Percentiles rank a stretch among this genome's conserved stretches.
phyloP scores from a whole-genome alignment of 371 early-diverging fungal genomes.

The Lichtheimia corymbifera region DNA sequence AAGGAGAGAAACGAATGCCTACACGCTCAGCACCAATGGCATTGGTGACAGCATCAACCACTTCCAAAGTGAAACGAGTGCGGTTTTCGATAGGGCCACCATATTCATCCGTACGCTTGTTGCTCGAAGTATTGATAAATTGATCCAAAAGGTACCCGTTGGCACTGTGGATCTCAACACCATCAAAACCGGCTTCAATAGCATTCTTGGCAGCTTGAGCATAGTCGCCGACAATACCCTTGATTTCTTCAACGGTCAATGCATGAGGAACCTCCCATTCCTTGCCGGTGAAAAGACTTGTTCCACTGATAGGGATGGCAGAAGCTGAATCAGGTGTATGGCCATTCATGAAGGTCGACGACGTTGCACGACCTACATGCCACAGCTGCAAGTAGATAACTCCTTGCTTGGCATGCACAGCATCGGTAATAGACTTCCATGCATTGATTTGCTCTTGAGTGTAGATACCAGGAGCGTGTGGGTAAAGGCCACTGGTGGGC shows the following conservation, averaged over 20 bases:
- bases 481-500: constrained; percentile 41
- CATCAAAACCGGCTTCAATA: constrained; percentile 61
- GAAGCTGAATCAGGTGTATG: constrained; percentile 19
- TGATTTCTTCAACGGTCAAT: constrained; percentile 65
- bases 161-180: constrained; percentile 70
- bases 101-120: constrained; percentile 63
- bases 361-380: constrained; percentile 22
- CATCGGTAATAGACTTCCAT: constrained; percentile 60
- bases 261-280: constrained; percentile 57
- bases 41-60: constrained; percentile 35
- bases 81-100: constrained; percentile 59
- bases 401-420: constrained; percentile 62
- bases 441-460: constrained; percentile 53
- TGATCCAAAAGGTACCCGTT: constrained; percentile 66
- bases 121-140: constrained; percentile 30
- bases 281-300: constrained; percentile 1
- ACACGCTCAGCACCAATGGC: constrained; percentile 18
- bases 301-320: constrained; percentile 19
- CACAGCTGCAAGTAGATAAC: constrained; percentile 55
- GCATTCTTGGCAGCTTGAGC: constrained; percentile 45
- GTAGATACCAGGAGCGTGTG: constrained; percentile 50
- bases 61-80: constrained; percentile 45
- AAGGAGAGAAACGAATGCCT: constrained; percentile 26
- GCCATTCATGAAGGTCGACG: constrained; percentile 2
- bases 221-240: constrained; percentile 58